phyloP scores from a whole-genome alignment of 2,329 filamentous ascomycete species.

The Tolypocladium amazonense region DNA sequence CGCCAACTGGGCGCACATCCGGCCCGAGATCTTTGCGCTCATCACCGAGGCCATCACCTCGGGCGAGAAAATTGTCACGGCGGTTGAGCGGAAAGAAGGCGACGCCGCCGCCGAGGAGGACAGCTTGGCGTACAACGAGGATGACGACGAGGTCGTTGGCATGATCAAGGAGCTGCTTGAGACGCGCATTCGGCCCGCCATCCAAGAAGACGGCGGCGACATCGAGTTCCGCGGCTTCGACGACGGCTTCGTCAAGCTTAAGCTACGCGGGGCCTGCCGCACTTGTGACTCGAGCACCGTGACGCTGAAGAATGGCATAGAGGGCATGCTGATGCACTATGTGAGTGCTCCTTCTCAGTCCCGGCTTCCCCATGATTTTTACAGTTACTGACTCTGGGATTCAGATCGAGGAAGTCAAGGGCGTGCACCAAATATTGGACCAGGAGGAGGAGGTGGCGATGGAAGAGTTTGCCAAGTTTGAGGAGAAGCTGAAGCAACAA shows the following conservation, averaged over 20 bases:
- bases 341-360: constrained; percentile 38
- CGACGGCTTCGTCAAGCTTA: constrained; percentile 69
- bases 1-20: constrained; percentile 87
- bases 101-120: constrained; percentile 43
- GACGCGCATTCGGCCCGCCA: constrained; percentile 86
- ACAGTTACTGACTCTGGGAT: not conserved
- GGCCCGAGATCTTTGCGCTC: constrained; percentile 87
- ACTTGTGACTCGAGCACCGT: constrained; percentile 97
- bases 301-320: constrained; percentile 93
- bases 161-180: constrained; percentile 99
- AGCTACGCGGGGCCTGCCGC: constrained; percentile 83
- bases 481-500: constrained; percentile 62
- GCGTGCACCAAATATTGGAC: constrained; percentile 82
- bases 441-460: constrained; percentile 83
- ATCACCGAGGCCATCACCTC: constrained; percentile 88
- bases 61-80: constrained; percentile 71
- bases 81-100: constrained; percentile 49
- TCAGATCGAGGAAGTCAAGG: constrained; percentile 90
- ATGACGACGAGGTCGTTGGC: constrained; percentile 86
- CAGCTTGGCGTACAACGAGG: constrained; percentile 72
- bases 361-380: not conserved
- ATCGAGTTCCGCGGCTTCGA: constrained; percentile 92
- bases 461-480: constrained; percentile 86
- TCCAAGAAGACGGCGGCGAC: constrained; percentile 95
- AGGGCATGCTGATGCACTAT: constrained; percentile 97